A percentile compares a stretch with the other conserved stretches of the same genome.
These are phyloP conservation scores for Xylariaceae sp. DNA, from an alignment of 2,329 filamentous ascomycete species.

Conservation along the genomic window DNA sequence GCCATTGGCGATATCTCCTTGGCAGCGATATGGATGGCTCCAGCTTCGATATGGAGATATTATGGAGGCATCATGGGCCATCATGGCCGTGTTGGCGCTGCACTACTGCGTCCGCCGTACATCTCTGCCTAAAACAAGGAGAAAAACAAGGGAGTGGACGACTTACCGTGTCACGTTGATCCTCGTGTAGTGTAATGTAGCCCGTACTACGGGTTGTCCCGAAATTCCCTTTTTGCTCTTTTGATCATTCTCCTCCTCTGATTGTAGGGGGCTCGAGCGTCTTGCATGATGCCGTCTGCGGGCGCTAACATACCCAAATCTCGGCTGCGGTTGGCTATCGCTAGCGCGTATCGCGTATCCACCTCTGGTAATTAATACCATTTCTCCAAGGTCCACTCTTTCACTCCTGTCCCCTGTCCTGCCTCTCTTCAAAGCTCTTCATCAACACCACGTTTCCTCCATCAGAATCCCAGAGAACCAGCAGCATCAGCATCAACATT, in stretches of 20 bases:
- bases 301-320: constrained; percentile 19
- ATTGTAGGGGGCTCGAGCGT: constrained; percentile 16
- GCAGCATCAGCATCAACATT: constrained; percentile 1
- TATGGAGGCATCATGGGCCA: not conserved
- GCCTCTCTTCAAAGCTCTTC: constrained; percentile 8
- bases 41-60: not conserved
- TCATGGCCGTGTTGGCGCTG: not conserved
- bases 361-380: constrained; percentile 23
- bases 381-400: constrained; percentile 28
- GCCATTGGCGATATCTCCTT: not conserved
- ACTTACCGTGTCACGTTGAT: not conserved
- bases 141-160: not conserved
- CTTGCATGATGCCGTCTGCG: constrained; percentile 16
- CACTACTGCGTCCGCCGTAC: not conserved
- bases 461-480: constrained; percentile 14
- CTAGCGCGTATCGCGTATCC: constrained; percentile 17
- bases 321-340: constrained; percentile 20
- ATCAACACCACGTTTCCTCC: not conserved
- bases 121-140: not conserved
- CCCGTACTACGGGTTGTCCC: constrained; percentile 11
- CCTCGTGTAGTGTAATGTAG: not conserved
- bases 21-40: not conserved
- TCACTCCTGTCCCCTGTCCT: constrained; percentile 1
- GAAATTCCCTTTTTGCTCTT: constrained; percentile 1
- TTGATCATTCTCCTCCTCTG: constrained; percentile 3